These are phyloP conservation scores for Hypoxylon crocopeplum DNA, from an alignment of 495 filamentous ascomycete genomes.

Conservation along the genomic window DNA sequence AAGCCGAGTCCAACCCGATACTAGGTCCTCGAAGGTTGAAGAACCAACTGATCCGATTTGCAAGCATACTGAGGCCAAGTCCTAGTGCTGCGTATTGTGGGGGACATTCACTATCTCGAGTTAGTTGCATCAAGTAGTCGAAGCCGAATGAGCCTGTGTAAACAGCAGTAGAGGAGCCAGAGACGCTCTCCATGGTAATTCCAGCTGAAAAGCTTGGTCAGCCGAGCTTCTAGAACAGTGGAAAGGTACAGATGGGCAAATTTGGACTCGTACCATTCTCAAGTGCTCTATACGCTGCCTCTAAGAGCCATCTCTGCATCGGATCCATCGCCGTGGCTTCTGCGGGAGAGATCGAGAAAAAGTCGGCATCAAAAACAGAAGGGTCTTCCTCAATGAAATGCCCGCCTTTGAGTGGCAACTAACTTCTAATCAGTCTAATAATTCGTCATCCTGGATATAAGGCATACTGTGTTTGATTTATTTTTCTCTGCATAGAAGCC, in stretches of 20 bases:
- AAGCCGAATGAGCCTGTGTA: conserved; percentile 29
- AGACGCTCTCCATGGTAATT: conserved; percentile 23
- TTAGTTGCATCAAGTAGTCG: conserved; percentile 30
- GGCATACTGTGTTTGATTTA: conserved; percentile 2
- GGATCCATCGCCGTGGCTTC: conserved; percentile 57
- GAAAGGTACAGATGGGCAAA: too few relatives aligned
- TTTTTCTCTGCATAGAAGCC: conserved; percentile 45
- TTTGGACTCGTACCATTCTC: conserved; percentile 49
- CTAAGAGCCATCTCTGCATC: conserved; percentile 50
- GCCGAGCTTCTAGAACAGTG: neutral
- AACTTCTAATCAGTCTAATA: neutral
- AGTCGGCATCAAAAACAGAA: conserved; percentile 51
- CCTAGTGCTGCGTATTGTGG: conserved; percentile 47
- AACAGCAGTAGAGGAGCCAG: conserved; percentile 32
- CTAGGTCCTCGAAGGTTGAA: conserved; percentile 53
- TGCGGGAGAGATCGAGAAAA: conserved; percentile 60
- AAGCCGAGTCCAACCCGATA: conserved; percentile 78
- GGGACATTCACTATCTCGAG: conserved; percentile 32
- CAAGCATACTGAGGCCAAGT: conserved; percentile 55
- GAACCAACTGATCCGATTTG: conserved; percentile 62
- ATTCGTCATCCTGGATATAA: neutral
- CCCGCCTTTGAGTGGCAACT: conserved; percentile 23
- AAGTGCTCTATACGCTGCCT: conserved; percentile 59
- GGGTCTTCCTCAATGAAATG: conserved; percentile 49
- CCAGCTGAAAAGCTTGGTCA: conserved; percentile 36